Evolutionary conservation across 164 flowering plant genomes (phyloP), one percentile per base, ranked within the genome.

Genomic region (Paratinospora sagittata): DNA sequence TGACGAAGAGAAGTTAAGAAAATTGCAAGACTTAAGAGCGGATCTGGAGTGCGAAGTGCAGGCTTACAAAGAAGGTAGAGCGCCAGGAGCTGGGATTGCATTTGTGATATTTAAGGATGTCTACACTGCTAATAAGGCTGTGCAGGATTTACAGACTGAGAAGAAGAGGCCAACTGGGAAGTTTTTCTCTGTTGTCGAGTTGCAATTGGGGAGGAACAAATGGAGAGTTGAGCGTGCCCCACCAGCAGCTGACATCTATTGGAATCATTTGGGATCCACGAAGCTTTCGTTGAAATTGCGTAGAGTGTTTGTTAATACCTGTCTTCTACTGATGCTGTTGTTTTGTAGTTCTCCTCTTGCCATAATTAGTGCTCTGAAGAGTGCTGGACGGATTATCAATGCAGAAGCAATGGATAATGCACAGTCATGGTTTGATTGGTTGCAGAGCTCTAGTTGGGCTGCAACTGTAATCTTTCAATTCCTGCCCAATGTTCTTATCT

Each of bases 221-320:
- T 96, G 97, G 99, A 96, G 89, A 76, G 98, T 96, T 45, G 98
- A 93, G 76, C 82, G 97, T 49, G 98, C 99, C 4, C 99, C 99
- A 6, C 82, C 90, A 23, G 98, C 98, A 0, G 75, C 93, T 26
- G 99, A 96, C 64, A 85, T 96, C 41, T 96, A 96, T 75, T 96
- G 99, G 99, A 91, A 90, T 65, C 90, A 96, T 81, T 75, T 96
- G 84, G 99, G 99, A 3, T 83, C 89, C 0, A 78, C 95, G 27
- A 96, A 90, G 67, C 71, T 89, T 19, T 84, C 97, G 0, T 69
- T 91, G 80, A 93, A 73, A 72, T 39, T 90, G 26, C 87, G 99
- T n/a, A 86, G 97, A 72, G 89, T 87, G 73, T 77, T 86, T 60
- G 99, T 96, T 37, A 96, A 96, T 78, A 79, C 97, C 0, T 89